A percentile compares a stretch with the other conserved stretches of the same genome.
Evolutionary conservation across 805 yeast genomes (phyloP).

Genomic region (Monosporozyma solicola): DNA sequence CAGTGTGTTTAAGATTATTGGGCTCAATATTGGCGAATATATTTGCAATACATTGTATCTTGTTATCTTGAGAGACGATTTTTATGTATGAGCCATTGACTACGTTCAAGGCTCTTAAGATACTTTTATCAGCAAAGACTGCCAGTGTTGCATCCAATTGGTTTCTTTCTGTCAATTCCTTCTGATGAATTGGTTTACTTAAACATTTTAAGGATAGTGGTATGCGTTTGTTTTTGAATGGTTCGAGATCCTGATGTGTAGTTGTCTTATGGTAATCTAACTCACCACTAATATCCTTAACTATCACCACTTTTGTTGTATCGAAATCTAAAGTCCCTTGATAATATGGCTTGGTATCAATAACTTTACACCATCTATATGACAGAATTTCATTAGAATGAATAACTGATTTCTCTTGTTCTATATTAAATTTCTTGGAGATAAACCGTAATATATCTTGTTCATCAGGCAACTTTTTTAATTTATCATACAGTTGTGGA

Average conservation of each 20-base stretch:
- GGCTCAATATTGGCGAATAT: conserved; percentile 21
- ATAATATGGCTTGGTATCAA: conserved; percentile 12
- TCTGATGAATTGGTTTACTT: conserved; percentile 9
- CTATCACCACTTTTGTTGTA: conserved; percentile 15
- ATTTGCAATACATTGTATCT: conserved; percentile 7
- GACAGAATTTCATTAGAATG: conserved; percentile 10
- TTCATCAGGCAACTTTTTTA: conserved; percentile 8
- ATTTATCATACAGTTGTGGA: conserved; percentile 14
- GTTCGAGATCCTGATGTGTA: too few relatives aligned
- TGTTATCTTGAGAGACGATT: conserved; percentile 2
- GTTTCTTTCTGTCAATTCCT: conserved; percentile 3
- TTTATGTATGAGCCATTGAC: conserved; percentile 18
- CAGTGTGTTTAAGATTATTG: conserved; percentile 7
- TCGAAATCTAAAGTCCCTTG: conserved; percentile 17
- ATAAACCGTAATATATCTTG: conserved; percentile 16
- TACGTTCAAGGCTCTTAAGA: conserved; percentile 14
- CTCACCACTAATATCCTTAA: conserved; percentile 6
- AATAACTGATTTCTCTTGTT: conserved; percentile 10
- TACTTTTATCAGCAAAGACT: conserved; percentile 17
- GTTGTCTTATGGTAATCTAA: neutral
- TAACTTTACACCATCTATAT: conserved; percentile 14
- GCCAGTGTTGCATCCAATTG: conserved; percentile 22
- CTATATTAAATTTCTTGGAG: conserved; percentile 15
- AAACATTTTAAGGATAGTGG: conserved; percentile 7
- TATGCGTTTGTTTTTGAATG: neutral